Conservation (phyloP, 2,329 filamentous ascomycete genomes). For the Colletotrichum noveboracense region DNA sequence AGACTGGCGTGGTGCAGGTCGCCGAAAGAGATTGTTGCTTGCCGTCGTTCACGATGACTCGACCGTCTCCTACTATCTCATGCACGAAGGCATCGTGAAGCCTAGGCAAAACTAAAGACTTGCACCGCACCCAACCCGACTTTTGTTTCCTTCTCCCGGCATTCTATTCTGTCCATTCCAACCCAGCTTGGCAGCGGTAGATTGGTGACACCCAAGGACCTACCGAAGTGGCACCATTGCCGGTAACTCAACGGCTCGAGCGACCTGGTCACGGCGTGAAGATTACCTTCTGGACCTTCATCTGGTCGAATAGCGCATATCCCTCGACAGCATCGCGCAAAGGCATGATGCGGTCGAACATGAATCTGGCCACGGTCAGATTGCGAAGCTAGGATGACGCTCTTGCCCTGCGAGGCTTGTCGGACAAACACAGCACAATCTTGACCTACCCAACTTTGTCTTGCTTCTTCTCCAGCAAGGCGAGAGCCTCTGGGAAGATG, state of each 20-base stretch:
- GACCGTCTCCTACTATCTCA: conserved; percentile 83
- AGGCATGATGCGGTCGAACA: conserved; percentile 79
- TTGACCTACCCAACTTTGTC: conserved; percentile 65
- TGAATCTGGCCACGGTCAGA: conserved; percentile 59
- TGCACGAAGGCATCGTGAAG: conserved; percentile 88
- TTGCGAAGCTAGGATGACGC: background rate
- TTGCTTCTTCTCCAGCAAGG: conserved; percentile 70
- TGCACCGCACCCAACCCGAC: background rate
- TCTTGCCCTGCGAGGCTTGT: background rate
- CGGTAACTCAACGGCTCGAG: background rate
- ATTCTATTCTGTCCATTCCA: background rate
- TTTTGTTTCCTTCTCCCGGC: background rate
- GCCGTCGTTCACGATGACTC: conserved; percentile 81
- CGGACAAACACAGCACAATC: background rate
- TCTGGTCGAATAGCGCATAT: conserved; percentile 75
- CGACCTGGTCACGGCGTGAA: conserved; percentile 56
- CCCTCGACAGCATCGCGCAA: conserved; percentile 69
- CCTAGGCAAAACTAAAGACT: conserved; percentile 73
- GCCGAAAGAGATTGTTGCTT: conserved; percentile 73
- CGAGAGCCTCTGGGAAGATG: conserved; percentile 70
- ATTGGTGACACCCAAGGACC: background rate
- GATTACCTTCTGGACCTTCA: conserved; percentile 76
- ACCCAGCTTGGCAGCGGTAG: background rate
- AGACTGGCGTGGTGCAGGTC: conserved; percentile 48
- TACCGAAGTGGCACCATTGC: background rate